Base-by-base conservation (phyloP, 352 stramenopile genomes). In the Saprolegnia diclina region DNA sequence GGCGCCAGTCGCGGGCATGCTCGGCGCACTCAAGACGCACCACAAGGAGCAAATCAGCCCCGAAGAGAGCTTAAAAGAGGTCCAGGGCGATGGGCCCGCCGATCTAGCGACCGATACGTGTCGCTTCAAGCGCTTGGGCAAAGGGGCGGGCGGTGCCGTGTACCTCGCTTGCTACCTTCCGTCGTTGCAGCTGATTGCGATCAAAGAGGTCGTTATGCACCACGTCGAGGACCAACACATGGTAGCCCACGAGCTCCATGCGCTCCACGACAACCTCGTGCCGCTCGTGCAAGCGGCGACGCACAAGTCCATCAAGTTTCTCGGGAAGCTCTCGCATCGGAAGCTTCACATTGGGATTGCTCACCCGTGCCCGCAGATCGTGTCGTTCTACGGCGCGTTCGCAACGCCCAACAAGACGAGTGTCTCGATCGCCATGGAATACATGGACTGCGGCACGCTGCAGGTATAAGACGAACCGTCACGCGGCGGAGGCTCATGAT, bases 401-500 rank as follows among this genome's bases (percentile, higher is more conserved):
- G 70, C 90, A 9, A 89, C 86, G 24, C 79, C 85, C 9, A 72
- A 86, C 0, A 82, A 88, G 56, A 83, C 84, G 26, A 83, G 78
- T 0, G 78, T 97, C 32, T 90, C 79, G 26, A 89, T 97, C 24
- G 89, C 95, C 46, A 92, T 97, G 80, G 90, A 97, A 70, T 97
- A 96, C 50, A 97, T 97, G 90, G 85, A 97, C 55, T 85, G 89
- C 65, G 91, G 91, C 19, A 95, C 85, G 45, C 71, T 97, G 0
- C 87, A 97, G 62, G 83, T 92, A 37, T 9, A 42, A 3, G 13
- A 14, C 10, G 18, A 48, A 35, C 29, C 29, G 5, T 35, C 29
- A 35, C 2, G 29, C 29, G 29, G 29, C 29, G 29, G 5, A 35
- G 29, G 29, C 5, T 35, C n/a, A 22, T 5, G 24, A 5, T 54